A percentile compares a stretch with the other conserved stretches of the same genome.
Conservation (phyloP, 495 filamentous ascomycete species). For the Schizothecium vesticola region DNA sequence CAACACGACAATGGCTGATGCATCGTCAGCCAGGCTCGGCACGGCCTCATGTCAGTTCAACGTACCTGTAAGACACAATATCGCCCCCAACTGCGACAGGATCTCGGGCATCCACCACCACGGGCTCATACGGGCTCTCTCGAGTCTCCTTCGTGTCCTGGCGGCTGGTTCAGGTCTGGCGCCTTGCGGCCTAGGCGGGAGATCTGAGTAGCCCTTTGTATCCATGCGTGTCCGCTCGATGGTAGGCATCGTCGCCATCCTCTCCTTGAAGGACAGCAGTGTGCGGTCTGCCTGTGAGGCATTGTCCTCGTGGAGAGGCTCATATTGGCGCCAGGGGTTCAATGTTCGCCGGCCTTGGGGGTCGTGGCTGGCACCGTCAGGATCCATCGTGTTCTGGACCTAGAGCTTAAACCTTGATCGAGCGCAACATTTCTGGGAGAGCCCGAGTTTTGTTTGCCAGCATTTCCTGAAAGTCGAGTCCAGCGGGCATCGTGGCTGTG, state of each 20-base stretch:
- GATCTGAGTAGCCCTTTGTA: not conserved
- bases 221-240: not conserved
- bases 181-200: not conserved
- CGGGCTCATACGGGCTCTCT: not conserved
- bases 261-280: not conserved
- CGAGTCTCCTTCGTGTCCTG: constrained; percentile 2
- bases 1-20: constrained; percentile 29
- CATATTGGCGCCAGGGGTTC: not conserved
- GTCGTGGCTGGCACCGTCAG: not conserved
- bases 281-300: not conserved
- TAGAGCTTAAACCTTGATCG: not conserved
- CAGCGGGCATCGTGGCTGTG: not conserved
- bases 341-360: not conserved
- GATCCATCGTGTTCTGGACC: not conserved
- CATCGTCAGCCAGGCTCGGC: not conserved
- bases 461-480: too few species aligned
- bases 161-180: not conserved
- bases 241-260: not conserved
- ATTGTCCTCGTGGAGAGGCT: not conserved
- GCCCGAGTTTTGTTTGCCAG: not conserved
- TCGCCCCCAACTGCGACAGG: constrained; percentile 6
- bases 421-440: not conserved
- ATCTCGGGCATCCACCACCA: constrained; percentile 13
- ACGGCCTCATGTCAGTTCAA: not conserved
- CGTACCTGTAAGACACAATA: constrained; percentile 8